Percentiles rank a stretch among this genome's conserved stretches.
Evolutionary conservation across 345 rosid genomes (phyloP).

Genomic region (Mallotus nudiflorus): DNA sequence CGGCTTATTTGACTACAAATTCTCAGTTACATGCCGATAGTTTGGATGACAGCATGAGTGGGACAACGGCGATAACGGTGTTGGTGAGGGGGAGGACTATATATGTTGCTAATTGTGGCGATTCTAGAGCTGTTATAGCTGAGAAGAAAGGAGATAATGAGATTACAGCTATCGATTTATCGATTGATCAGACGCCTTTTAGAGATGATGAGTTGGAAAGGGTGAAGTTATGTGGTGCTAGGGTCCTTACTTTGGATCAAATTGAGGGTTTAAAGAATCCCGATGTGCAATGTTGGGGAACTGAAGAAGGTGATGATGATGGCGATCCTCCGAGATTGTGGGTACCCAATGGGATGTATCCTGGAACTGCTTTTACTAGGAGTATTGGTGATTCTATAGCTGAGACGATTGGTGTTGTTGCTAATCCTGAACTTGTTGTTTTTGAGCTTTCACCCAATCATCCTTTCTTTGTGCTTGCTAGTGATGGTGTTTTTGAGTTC

Average conservation of each 20-base stretch:
- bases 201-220: conserved; percentile 84
- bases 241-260: conserved; percentile 95
- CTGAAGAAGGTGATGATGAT: conserved; percentile 82
- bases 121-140: conserved; percentile 89
- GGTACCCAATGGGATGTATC: conserved; percentile 94
- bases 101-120: conserved; percentile 85
- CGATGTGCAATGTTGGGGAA: conserved; percentile 93
- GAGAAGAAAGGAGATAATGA: conserved; percentile 65
- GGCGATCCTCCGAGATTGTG: conserved; percentile 99
- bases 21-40: conserved; percentile 71
- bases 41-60: conserved; percentile 93
- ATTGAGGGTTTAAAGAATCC: conserved; percentile 96
- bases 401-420: conserved; percentile 90
- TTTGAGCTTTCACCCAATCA: conserved; percentile 75
- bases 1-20: conserved; percentile 64
- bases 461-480: conserved; percentile 95
- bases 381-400: conserved; percentile 95
- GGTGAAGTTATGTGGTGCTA: conserved; percentile 85
- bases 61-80: conserved; percentile 89
- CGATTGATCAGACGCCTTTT: conserved; percentile 91
- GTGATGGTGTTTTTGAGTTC: conserved; percentile 99
- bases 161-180: conserved; percentile 84
- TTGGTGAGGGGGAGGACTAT: conserved; percentile 80
- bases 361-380: conserved; percentile 97
- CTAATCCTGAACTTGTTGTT: conserved; percentile 91